These are phyloP conservation scores for Rhizopus microsporus DNA, from an alignment of 371 early-diverging fungal genomes.

Conservation along the genomic window DNA sequence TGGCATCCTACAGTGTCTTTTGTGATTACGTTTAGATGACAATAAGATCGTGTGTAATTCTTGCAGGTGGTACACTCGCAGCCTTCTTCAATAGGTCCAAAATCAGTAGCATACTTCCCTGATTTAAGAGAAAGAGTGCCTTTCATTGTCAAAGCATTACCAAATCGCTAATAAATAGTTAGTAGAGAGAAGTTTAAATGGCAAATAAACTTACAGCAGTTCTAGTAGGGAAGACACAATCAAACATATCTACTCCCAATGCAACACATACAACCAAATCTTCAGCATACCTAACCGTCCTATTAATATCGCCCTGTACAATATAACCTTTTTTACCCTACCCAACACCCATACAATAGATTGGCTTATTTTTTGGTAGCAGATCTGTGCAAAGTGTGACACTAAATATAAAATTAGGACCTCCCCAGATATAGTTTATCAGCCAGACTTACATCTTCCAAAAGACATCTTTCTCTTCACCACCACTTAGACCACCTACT, in stretches of 20 bases:
- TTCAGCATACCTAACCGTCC: constrained; percentile 78
- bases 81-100: constrained; percentile 77
- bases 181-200: background rate
- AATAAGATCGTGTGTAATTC: constrained; percentile 79
- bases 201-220: constrained; percentile 70
- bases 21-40: constrained; percentile 61
- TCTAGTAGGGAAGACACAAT: constrained; percentile 97
- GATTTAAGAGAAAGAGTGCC: constrained; percentile 77
- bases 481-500: constrained; percentile 95
- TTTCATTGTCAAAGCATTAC: constrained; percentile 82
- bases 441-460: constrained; percentile 71
- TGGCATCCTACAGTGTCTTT: constrained; percentile 93
- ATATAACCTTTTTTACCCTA: constrained; percentile 30
- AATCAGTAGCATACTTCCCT: constrained; percentile 65
- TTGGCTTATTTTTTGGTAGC: constrained; percentile 85
- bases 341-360: constrained; percentile 98
- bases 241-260: constrained; percentile 96
- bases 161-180: constrained; percentile 72
- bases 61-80: constrained; percentile 90
- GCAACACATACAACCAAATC: constrained; percentile 94
- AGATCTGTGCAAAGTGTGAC: constrained; percentile 84
- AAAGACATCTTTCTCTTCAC: constrained; percentile 93
- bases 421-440: background rate
- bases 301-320: background rate
- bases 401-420: constrained; percentile 26